Base-by-base conservation (phyloP, 2,329 filamentous ascomycete genomes). In the Cyphellophora europaea region DNA sequence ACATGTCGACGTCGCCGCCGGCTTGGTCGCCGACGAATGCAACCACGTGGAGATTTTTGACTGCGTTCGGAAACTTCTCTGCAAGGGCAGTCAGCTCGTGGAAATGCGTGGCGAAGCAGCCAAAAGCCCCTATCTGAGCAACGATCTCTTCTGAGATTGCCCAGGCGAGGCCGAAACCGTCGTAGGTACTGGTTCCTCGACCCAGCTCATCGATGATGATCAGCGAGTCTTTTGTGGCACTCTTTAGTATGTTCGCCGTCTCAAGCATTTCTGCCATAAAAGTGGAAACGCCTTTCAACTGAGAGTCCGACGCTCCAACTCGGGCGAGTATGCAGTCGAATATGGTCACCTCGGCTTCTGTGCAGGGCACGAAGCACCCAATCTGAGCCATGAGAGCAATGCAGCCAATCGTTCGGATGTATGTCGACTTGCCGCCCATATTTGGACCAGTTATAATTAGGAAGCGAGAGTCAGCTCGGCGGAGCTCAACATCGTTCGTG, bases 211-310 rank as follows among this genome's bases (percentile, higher is more conserved):
- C 93, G 49, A 98, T 95, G 59, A 98, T 96, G 62, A 98, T 96
- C 35, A 98, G 73, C 4, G 86, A 94, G 56, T 98, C 91, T 19
- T 82, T 77, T 0, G 91, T 98, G 2, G 91, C 91, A 0, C 86
- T 93, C 63, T 96, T 96, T 53, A 98, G 78, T 46, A 98, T 98
- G 56, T 96, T 96, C 48, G 91, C 87, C 2, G 91, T 98, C 58
- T 98, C 91, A 14, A 98, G 74, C 91, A 98, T 98, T 64, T 98
- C 91, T 2, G 91, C 91, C 93, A 98, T 98, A 60, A 98, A 98
- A 0, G 91, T 98, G 3, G 86, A 94, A 2, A 98, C 91, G 21
- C 91, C 91, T 62, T 96, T 96, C 44, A 98, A 79, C 59, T 96
- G 91, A 5, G 85, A 93, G 61, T 98, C 93, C 49, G 83, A 91